Conservation (phyloP, 73 alveolate genomes). For the Symbiodinium pilosum region DNA sequence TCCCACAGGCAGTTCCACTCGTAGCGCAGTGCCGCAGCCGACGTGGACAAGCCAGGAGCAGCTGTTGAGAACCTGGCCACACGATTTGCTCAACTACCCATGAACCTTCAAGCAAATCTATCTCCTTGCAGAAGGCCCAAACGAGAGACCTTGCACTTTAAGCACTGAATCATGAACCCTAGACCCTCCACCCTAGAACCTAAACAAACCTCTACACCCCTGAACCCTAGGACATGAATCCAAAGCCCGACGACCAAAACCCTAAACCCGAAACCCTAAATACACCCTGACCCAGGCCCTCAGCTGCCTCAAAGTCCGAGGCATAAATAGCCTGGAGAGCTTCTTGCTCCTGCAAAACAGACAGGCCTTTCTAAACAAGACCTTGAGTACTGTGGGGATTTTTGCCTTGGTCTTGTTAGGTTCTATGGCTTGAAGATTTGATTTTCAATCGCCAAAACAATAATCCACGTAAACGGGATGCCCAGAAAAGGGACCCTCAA, state of each 20-base stretch:
- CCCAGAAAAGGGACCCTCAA: background rate
- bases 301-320: constrained; percentile 37
- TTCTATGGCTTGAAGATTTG: no score
- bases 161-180: no score
- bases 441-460: no score
- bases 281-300: no score
- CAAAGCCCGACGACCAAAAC: background rate
- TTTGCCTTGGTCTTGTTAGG: background rate
- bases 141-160: no score
- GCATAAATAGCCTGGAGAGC: constrained; percentile 55
- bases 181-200: no score
- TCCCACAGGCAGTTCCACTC: constrained; percentile 50
- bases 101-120: background rate
- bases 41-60: constrained; percentile 58
- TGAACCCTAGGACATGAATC: background rate
- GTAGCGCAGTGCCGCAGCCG: constrained; percentile 52
- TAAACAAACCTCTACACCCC: background rate
- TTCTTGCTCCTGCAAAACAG: constrained; percentile 48
- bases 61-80: constrained; percentile 30
- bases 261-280: background rate
- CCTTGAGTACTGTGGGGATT: background rate
- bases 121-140: background rate
- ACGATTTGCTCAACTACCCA: background rate
- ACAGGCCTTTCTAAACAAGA: background rate
- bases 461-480: background rate